Base-by-base conservation (phyloP, 176 grass and related monocot genomes). In the Chloris gayana region DNA sequence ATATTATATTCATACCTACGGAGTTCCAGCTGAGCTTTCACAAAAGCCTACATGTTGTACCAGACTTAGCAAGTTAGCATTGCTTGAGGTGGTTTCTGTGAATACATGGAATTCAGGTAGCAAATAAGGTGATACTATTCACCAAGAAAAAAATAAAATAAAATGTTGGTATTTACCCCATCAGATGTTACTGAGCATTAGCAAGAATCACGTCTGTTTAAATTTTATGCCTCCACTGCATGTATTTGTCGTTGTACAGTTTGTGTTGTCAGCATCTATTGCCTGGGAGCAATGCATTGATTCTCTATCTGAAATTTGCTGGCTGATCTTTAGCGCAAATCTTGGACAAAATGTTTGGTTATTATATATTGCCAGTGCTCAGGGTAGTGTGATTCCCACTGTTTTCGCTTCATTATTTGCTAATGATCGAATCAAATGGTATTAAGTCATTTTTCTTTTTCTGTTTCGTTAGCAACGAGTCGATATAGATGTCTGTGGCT, bases 131-230 rank as follows among this genome's bases (percentile, higher is more conserved):
- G 73, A 24, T 7, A 66, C 10, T 22, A 24, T 34, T 54, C 59
- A 59, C 72, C 37, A 14, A 85, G 78, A 77, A 73, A 85, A 73
- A 72, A 27, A 77, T 67, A 85, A 73, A 72, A 27, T 67, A 35
- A 76, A 68, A 39, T 46, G 58, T 39, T 73, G 9, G 7, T 42
- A 56, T 51, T 41, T 77, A 17, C 44, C 60, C 46, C 11, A 67
- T 47, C 42, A 44, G 64, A 73, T 10, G 32, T 74, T 42, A 4
- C n/a, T 54, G 21, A 35, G 38, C 21, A 14, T 73, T 8, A 53
- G 24, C 22, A 25, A 39, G 22, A 39, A 8, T 7, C 21, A 5
- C 27, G 5, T 73, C 14, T 19, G 21, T 5, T 31, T 63, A 14
- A 22, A 26, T 54, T 25, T 3, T 22, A 9, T 21, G 34, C 25